Evolutionary conservation across 2,329 filamentous ascomycete species (phyloP), one percentile per base, ranked within the genome.

Genomic region (Zymoseptoria tritici): DNA sequence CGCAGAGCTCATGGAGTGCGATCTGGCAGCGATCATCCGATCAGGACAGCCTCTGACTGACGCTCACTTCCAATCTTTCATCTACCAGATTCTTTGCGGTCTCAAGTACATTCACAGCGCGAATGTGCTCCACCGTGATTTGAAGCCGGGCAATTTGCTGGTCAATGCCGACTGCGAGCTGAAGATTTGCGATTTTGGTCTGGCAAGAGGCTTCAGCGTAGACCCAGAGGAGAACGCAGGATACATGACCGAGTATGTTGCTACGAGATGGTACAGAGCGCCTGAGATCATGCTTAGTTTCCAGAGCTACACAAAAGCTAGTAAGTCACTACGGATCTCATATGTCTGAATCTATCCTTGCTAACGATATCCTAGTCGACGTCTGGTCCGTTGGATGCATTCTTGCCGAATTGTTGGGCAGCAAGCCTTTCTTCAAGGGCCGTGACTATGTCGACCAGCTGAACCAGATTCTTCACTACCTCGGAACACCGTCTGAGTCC

Each of bases 251-350:
- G 94, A 99, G 78, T 99, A 99, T 72, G 94, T 99, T 58, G 94
- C 94, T 55, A 99, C 94, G 56, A 85, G 94, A 79, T 99, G 94
- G 94, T 99, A 99, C 77, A 88, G 94, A 78, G 94, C 94, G 3
- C 94, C 94, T 4, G 94, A 99, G 77, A 99, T 99, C 70, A 99
- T 99, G 94, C 80, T 99, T 76, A 97, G 91, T 80, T 99, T 99
- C 85, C 93, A 97, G 78, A 97, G 91, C 80, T 99, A 99, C 78
- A 99, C 94, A 71, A 99, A 99, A 91, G 94, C 94, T 68, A 99
- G 94, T 97, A 85, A 59, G 92, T 93, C 5, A 4, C 49, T 22
- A 51, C 31, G 20, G 7, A 19, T 6, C 24, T 50, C 11, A 49
- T 4, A 29, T 29, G 21, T 51, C 16, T 49, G 52, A 13, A 16